phyloP scores from a whole-genome alignment of 2,329 filamentous ascomycete species.

The Ciborinia camelliae region DNA sequence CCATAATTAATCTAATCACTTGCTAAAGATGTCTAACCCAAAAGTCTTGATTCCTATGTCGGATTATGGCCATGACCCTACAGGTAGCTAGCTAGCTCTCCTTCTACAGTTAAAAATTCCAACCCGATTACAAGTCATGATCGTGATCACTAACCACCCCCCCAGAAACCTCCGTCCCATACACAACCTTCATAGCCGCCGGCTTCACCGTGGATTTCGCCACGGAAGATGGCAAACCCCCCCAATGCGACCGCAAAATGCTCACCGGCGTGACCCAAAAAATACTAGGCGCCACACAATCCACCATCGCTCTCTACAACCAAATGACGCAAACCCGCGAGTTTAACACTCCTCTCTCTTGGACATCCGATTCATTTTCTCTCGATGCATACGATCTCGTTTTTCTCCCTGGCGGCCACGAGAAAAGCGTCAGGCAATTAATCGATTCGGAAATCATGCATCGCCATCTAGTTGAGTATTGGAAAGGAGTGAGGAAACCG shows the following conservation, averaged over 20 bases:
- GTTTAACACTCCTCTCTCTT: conserved; percentile 45
- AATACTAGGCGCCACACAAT: conserved; percentile 46
- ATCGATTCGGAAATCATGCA: conserved; percentile 49
- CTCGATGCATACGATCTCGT: conserved; percentile 48
- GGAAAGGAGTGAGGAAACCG: conserved; percentile 46
- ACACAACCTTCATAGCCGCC: conserved; percentile 46
- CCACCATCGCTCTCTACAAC: conserved; percentile 44
- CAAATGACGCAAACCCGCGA: conserved; percentile 44
- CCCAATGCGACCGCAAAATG: conserved; percentile 50
- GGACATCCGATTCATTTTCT: conserved; percentile 45
- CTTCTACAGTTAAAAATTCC: background rate
- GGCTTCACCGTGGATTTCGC: conserved; percentile 49
- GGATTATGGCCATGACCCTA: conserved; percentile 55
- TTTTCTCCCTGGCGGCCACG: conserved; percentile 52
- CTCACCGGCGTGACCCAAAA: conserved; percentile 48
- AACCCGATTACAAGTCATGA: background rate
- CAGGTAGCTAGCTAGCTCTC: conserved; percentile 41
- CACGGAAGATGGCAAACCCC: conserved; percentile 47
- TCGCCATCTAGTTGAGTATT: conserved; percentile 45
- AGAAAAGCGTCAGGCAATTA: conserved; percentile 50
- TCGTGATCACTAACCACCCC: no score
- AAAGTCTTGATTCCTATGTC: conserved; percentile 50
- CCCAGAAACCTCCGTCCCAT: conserved; percentile 51
- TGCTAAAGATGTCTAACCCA: background rate
- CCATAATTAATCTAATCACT: no score